Percentiles rank a stretch among this genome's conserved stretches.
These are phyloP conservation scores for Solanum corneliomulleri DNA, from an alignment of 257 asterid species.

Conservation along the genomic window DNA sequence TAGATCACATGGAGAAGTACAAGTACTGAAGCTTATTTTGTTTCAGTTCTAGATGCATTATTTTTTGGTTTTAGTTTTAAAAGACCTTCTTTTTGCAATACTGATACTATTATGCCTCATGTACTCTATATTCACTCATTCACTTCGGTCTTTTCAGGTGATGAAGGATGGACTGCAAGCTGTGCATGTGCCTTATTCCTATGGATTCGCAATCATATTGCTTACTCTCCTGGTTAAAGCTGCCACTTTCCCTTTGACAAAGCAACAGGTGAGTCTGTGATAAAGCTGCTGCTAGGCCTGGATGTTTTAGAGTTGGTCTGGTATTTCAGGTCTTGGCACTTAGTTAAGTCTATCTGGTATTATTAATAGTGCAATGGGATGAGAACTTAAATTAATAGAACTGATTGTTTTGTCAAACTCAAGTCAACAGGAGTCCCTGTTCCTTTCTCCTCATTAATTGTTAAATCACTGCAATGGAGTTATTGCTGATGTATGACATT, in stretches of 20 bases:
- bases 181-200: slow-evolving; percentile 91
- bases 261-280: slow-evolving; percentile 71
- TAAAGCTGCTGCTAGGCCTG: not conserved
- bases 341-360: not conserved
- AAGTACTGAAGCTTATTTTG: not conserved
- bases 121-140: not conserved
- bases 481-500: not conserved
- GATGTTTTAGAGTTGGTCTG: not conserved
- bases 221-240: slow-evolving; percentile 81
- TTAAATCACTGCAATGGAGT: not conserved
- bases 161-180: slow-evolving; percentile 78
- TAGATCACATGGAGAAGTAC: not conserved
- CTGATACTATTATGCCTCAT: not conserved
- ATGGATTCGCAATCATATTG: slow-evolving; percentile 95
- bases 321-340: not conserved
- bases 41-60: not conserved
- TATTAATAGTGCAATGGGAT: not conserved
- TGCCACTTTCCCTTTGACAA: slow-evolving; percentile 91
- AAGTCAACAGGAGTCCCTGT: not conserved
- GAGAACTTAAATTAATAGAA: not conserved
- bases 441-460: not conserved
- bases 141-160: slow-evolving; percentile 43
- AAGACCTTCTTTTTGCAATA: not conserved
- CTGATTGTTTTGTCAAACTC: not conserved
- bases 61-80: not conserved